Evolutionary conservation across 1,284 basidiomycete genomes (phyloP).

Genomic region (Boletus holoroseus): DNA sequence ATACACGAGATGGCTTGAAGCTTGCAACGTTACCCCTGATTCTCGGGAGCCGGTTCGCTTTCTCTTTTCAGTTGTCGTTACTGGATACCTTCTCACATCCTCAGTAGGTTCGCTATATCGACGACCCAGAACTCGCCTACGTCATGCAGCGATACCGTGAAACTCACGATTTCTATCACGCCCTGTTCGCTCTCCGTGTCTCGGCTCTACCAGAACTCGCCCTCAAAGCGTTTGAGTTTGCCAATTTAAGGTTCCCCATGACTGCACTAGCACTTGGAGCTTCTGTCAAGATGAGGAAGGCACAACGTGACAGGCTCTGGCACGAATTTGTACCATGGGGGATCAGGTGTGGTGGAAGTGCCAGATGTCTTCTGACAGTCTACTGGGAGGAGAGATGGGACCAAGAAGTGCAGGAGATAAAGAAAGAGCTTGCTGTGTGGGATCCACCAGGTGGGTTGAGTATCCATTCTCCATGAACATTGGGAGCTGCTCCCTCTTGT

Average conservation of each 20-base stretch:
- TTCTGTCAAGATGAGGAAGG: conserved; percentile 46
- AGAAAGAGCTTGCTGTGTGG: conserved; percentile 79
- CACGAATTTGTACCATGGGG: conserved; percentile 90
- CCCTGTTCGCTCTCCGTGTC: conserved; percentile 83
- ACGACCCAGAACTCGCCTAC: conserved; percentile 90
- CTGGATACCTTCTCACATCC: conserved; percentile 5
- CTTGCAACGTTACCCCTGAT: conserved; percentile 91
- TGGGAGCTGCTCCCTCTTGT: neutral
- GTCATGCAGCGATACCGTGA: conserved; percentile 98
- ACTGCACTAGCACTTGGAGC: conserved; percentile 60
- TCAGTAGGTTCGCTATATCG: conserved; percentile 83
- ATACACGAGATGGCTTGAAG: conserved; percentile 88
- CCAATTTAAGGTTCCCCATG: conserved; percentile 90
- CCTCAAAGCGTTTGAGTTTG: conserved; percentile 92
- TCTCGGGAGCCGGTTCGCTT: conserved; percentile 79
- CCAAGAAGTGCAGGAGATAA: conserved; percentile 74
- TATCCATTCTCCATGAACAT: conserved; percentile 12
- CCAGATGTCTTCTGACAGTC: conserved; percentile 78
- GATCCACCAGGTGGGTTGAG: conserved; percentile 49
- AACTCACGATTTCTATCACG: conserved; percentile 95
- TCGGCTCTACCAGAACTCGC: conserved; percentile 91
- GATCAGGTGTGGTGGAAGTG: conserved; percentile 69
- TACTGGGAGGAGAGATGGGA: conserved; percentile 97
- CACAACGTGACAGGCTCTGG: conserved; percentile 56
- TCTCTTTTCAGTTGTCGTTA: neutral